A percentile compares a stretch with the other conserved stretches of the same genome.
These are phyloP conservation scores for Mortierella hygrophila DNA, from an alignment of 192 early-diverging fungal species.

Conservation along the genomic window DNA sequence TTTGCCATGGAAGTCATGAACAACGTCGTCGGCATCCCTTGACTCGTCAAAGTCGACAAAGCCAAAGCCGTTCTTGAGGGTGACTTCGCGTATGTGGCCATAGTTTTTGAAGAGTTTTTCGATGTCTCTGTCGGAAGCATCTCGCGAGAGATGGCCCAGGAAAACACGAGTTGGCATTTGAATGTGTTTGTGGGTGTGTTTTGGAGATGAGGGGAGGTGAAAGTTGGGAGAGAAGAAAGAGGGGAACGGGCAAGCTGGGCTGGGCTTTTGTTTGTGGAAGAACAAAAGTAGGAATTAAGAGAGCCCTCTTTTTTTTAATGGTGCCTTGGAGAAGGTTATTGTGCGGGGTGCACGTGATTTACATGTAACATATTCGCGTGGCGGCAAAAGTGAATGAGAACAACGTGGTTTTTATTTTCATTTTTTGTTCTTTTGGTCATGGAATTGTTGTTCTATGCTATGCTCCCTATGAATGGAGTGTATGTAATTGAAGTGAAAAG, in stretches of 20 bases:
- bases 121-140: conserved; percentile 84
- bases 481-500: neutral
- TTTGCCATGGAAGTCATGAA: conserved; percentile 83
- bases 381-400: too few species aligned
- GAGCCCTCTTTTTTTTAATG: neutral
- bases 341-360: too few species aligned
- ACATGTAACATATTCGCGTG: too few species aligned
- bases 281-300: conserved; percentile 3
- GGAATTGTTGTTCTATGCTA: too few species aligned
- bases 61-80: conserved; percentile 86
- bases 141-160: conserved; percentile 86
- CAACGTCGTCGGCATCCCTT: conserved; percentile 90
- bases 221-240: neutral
- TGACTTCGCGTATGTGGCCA: conserved; percentile 84
- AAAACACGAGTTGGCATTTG: conserved; percentile 68
- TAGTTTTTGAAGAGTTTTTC: conserved; percentile 83
- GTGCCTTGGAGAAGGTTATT: too few species aligned
- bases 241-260: neutral
- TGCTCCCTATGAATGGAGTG: neutral
- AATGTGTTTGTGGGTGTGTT: neutral
- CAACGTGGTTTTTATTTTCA: neutral
- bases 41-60: conserved; percentile 93
- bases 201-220: neutral
- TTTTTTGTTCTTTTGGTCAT: neutral
- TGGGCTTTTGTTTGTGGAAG: too few species aligned